phyloP scores from a whole-genome alignment of 768 basidiomycete species.

The Cystobasidiopsis lactophilus region DNA sequence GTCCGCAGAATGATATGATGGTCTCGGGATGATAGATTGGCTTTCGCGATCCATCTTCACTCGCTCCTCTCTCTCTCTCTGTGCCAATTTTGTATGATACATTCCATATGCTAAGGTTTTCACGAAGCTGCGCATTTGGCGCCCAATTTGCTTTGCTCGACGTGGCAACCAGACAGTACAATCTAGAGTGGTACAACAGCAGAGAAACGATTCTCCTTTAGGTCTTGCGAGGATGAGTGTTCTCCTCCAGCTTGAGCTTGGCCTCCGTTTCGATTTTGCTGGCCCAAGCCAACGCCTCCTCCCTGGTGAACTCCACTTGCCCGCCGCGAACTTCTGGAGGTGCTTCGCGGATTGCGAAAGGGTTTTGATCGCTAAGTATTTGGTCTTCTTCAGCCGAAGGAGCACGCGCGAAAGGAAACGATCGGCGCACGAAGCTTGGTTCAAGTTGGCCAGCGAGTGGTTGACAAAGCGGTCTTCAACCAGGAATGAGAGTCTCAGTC shows the following conservation, averaged over 20 bases:
- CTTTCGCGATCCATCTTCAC: too few species aligned
- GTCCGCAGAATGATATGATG: too few species aligned
- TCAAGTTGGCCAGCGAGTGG: conserved; percentile 73
- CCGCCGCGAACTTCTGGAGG: conserved; percentile 63
- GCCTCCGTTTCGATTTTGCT: neutral
- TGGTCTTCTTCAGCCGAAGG: conserved; percentile 27
- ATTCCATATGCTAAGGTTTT: too few species aligned
- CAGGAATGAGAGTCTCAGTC: neutral
- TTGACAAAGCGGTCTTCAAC: conserved; percentile 52
- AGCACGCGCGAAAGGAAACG: neutral
- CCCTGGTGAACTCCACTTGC: conserved; percentile 32
- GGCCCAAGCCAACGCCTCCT: neutral
- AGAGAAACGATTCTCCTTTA: neutral
- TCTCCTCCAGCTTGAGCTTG: neutral
- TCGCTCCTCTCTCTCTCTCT: too few species aligned
- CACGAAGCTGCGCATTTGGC: too few species aligned
- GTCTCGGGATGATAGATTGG: too few species aligned
- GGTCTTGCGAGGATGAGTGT: neutral
- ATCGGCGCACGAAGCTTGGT: neutral
- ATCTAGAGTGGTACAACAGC: too few species aligned
- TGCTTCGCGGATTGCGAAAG: conserved; percentile 52
- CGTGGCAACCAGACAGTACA: too few species aligned
- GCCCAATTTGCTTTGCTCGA: too few species aligned
- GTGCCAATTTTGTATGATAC: too few species aligned
- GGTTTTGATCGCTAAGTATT: conserved; percentile 37